phyloP scores from a whole-genome alignment of 1,284 basidiomycete species.

The Stereum hirsutum region DNA sequence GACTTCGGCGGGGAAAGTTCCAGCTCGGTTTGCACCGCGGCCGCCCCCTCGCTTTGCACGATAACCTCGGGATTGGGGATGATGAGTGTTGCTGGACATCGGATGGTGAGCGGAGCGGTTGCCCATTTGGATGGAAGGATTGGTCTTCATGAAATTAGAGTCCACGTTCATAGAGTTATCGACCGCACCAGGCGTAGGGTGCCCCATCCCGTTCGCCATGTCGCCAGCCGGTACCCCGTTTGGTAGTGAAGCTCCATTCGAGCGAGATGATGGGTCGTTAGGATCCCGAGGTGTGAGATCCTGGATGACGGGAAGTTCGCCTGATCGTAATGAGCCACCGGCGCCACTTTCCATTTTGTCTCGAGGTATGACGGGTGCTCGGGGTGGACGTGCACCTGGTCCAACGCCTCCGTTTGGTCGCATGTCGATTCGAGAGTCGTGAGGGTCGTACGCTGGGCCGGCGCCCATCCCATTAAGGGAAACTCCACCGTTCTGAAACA shows the following conservation, averaged over 20 bases:
- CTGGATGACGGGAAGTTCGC: constrained; percentile 71
- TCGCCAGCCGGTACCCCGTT: neutral
- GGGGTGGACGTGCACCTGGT: constrained; percentile 30
- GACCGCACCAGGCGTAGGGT: constrained; percentile 2
- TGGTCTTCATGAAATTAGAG: constrained; percentile 9
- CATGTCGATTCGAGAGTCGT: constrained; percentile 73
- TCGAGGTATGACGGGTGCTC: constrained; percentile 49
- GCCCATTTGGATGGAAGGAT: neutral
- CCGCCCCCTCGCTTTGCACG: constrained; percentile 29
- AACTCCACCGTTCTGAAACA: constrained; percentile 35
- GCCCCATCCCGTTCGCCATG: constrained; percentile 6
- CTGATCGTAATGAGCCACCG: constrained; percentile 25
- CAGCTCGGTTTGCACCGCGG: constrained; percentile 31
- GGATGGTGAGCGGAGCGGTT: constrained; percentile 1
- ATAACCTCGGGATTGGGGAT: constrained; percentile 20
- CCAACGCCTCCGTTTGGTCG: constrained; percentile 25
- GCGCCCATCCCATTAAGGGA: constrained; percentile 34
- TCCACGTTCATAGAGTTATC: constrained; percentile 11
- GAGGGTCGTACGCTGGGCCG: constrained; percentile 56
- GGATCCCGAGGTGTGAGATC: constrained; percentile 57
- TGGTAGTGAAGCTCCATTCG: constrained; percentile 12
- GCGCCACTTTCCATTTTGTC: constrained; percentile 36
- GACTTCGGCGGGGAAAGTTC: constrained; percentile 51
- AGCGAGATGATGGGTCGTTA: too few species aligned
- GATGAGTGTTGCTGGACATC: constrained; percentile 9